Conservation (phyloP, 495 filamentous ascomycete species). For the Penicillium canescens region DNA sequence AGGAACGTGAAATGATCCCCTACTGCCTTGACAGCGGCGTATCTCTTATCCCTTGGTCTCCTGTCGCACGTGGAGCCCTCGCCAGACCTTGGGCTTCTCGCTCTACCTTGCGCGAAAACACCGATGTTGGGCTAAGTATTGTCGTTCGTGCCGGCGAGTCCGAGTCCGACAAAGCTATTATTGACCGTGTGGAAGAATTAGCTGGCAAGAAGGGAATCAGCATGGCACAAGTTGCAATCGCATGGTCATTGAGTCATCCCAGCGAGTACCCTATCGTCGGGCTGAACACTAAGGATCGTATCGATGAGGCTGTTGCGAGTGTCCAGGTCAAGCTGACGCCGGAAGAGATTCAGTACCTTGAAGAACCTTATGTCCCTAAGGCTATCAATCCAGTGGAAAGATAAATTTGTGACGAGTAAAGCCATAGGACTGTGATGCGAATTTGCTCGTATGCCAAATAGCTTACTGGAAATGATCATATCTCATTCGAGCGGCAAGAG, state of each 20-base stretch:
- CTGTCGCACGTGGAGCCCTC: slow-evolving; percentile 59
- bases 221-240: slow-evolving; percentile 67
- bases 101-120: slow-evolving; percentile 46
- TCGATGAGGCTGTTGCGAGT: slow-evolving; percentile 61
- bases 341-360: slow-evolving; percentile 65
- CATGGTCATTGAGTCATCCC: slow-evolving; percentile 60
- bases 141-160: slow-evolving; percentile 45
- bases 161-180: slow-evolving; percentile 57
- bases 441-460: slow-evolving; percentile 5
- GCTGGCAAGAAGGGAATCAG: slow-evolving; percentile 62
- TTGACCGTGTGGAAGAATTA: slow-evolving; percentile 65
- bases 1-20: slow-evolving; percentile 63
- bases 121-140: slow-evolving; percentile 46
- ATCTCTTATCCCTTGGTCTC: slow-evolving; percentile 66
- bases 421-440: slow-evolving; percentile 2
- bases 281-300: slow-evolving; percentile 55
- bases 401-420: slow-evolving; percentile 16
- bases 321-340: slow-evolving; percentile 53
- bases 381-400: slow-evolving; percentile 28
- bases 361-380: slow-evolving; percentile 67
- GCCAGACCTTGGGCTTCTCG: slow-evolving; percentile 48
- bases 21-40: slow-evolving; percentile 74
- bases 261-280: slow-evolving; percentile 65
- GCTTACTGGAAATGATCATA: slow-evolving; percentile 8
- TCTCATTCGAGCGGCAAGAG: neutral